Percentiles rank a stretch among this genome's conserved stretches.
Conservation (phyloP, 768 basidiomycete genomes). For the Tylopilus rubrobrunneus region DNA sequence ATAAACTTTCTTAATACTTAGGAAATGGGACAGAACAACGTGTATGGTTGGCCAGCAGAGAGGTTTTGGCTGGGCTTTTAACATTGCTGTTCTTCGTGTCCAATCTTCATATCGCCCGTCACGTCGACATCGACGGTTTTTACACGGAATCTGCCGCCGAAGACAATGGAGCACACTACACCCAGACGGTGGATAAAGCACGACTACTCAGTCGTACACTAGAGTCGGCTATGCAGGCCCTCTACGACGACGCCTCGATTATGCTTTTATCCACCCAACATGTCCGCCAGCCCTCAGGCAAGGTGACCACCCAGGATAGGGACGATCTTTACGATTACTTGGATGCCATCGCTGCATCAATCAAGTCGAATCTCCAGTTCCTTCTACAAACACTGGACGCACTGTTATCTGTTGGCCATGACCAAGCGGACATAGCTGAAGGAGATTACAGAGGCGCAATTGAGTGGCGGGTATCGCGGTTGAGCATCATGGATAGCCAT, state of each 20-base stretch:
- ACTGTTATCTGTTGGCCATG: constrained; percentile 59
- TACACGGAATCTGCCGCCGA: constrained; percentile 42
- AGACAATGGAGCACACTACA: constrained; percentile 49
- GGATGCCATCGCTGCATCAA: constrained; percentile 45
- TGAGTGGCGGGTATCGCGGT: constrained; percentile 71
- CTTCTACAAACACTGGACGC: constrained; percentile 59
- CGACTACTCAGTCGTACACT: constrained; percentile 63
- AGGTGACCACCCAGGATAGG: constrained; percentile 8
- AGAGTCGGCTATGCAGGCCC: constrained; percentile 65
- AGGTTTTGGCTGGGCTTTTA: constrained; percentile 52
- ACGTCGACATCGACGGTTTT: constrained; percentile 80
- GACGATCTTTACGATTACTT: constrained; percentile 39
- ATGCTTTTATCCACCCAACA: constrained; percentile 58
- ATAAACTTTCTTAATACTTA: constrained; percentile 3
- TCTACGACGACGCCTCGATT: constrained; percentile 67
- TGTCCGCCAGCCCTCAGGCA: constrained; percentile 16
- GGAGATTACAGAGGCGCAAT: constrained; percentile 73
- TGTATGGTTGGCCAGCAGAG: constrained; percentile 40
- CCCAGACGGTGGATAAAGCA: constrained; percentile 65
- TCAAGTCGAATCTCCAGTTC: constrained; percentile 53
- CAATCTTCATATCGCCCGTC: constrained; percentile 74
- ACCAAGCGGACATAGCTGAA: constrained; percentile 66
- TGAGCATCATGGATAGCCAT: constrained; percentile 55
- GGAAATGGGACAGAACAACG: constrained; percentile 19
- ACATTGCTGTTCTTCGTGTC: constrained; percentile 55